Percentiles rank a stretch among this genome's conserved stretches.
These are phyloP conservation scores for Fusarium verrucosum DNA, from an alignment of 2,329 filamentous ascomycete species.

Conservation along the genomic window DNA sequence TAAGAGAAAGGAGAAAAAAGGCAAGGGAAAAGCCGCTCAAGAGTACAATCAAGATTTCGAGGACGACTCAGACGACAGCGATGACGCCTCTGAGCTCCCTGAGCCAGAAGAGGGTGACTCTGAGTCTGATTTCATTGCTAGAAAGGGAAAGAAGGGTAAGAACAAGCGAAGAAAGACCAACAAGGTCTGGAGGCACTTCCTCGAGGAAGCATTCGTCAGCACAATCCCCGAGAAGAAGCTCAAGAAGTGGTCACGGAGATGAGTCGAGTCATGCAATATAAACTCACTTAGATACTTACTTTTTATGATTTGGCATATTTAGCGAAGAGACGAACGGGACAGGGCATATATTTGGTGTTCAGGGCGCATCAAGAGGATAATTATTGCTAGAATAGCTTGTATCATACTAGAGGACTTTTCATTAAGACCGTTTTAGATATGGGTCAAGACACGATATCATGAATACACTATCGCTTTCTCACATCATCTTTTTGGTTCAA, in stretches of 20 bases:
- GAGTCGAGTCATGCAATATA: slow-evolving; percentile 11
- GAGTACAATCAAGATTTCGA: slow-evolving; percentile 37
- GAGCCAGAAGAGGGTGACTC: slow-evolving; percentile 37
- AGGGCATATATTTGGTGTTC: slow-evolving; percentile 32
- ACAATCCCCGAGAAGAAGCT: slow-evolving; percentile 75
- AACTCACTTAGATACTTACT: not conserved
- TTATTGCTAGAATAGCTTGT: not conserved
- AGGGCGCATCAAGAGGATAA: slow-evolving; percentile 13
- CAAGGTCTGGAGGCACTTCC: slow-evolving; percentile 80
- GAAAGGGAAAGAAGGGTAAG: slow-evolving; percentile 49
- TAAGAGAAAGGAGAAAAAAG: slow-evolving; percentile 37
- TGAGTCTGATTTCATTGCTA: slow-evolving; percentile 17
- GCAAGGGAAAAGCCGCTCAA: slow-evolving; percentile 36
- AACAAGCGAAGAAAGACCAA: slow-evolving; percentile 63
- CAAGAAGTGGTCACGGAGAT: slow-evolving; percentile 52
- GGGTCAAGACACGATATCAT: slow-evolving; percentile 19
- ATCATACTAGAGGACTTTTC: not conserved
- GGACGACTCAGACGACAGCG: slow-evolving; percentile 43
- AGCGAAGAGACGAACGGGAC: slow-evolving; percentile 25
- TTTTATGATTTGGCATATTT: slow-evolving; percentile 28
- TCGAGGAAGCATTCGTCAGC: slow-evolving; percentile 81
- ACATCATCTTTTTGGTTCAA: not conserved
- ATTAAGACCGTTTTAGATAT: slow-evolving; percentile 2
- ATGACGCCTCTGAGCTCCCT: slow-evolving; percentile 26
- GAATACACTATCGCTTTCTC: slow-evolving; percentile 7